Evolutionary conservation across 768 basidiomycete species (phyloP), one percentile per base, ranked within the genome.

Genomic region (Boletus reticuloceps): DNA sequence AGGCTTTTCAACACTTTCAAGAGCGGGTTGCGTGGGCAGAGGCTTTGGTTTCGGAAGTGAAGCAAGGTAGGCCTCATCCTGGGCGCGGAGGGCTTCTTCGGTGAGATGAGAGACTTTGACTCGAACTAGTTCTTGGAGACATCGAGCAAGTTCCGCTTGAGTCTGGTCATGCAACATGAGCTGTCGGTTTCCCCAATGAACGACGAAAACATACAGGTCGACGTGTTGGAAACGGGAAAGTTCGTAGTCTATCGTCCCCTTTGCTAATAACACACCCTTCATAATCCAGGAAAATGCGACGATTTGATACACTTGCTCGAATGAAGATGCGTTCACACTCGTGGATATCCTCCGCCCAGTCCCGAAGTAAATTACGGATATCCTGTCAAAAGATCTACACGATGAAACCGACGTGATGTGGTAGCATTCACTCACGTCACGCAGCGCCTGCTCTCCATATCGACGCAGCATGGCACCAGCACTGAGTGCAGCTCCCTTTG

Each of bases 211-310:
- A 55, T 71, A 94, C 94, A 14, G 97, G 96, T 61, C 97, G 81
- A 39, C 95, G 86, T 2, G 97, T 99, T 5, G 94, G 95, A 72
- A 99, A 99, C 0, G 95, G 94, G 71, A 96, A 98, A 0, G 87
- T 90, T 42, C 94, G 82, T 31, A 98, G 72, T 37, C 95, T 81
- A 32, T 82, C 82, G 59, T 98, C 96, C 66, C 84, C 81, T 75
- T 92, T 94, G 29, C 74, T 66, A 48, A 98, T 82, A 4, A 86
- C 72, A 1, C 89, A 86, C 4, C 80, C 88, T 14, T 94, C 92
- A 63, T 94, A 95, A 50, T 93, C 94, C 54, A 92, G 77, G 72
- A 99, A 98, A 52, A 91, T 94, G 50, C 85, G 83, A 51, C 89
- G 82, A 67, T 97, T 97, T 1, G 89, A 85, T 17, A 82, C 86